Base-by-base conservation (phyloP, 2,329 filamentous ascomycete genomes). In the Orbilia quercus region DNA sequence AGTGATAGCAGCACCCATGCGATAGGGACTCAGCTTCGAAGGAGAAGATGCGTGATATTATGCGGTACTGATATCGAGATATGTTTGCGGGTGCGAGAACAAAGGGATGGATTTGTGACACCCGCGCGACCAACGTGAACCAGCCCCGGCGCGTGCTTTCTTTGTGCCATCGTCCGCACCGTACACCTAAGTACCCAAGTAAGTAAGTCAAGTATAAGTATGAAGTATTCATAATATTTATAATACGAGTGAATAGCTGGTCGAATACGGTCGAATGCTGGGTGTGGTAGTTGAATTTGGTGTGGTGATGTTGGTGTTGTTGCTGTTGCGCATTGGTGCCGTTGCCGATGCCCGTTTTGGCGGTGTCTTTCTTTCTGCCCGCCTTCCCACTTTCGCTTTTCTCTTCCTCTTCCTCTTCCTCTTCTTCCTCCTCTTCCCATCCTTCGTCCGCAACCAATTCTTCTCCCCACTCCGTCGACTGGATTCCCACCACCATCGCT, bases 351-450 rank as follows among this genome's bases (percentile, higher is more conserved):
- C 44, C 50, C 62, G 50, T 58, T 71, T 63, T 62, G 57, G 48
- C 57, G 45, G 65, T 38, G 50, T 45, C 48, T 7, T 63, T 57
- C 51, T 63, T 38, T 62, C 50, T 50, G 48, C 69, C 69, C 36
- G 63, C 60, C 63, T 73, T 72, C 60, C 66, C 69, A 48, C 69
- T 73, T 73, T 64, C n/a, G n/a, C n/a, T 65, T 50, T 45, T 23
- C 38, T 57, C 48, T 58, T 72, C 59, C 36, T 40, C 36, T 34
- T 25, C 34, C 44, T 66, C 38, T 42, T 50, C 38, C 28, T 20
- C 48, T 22, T 55, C 50, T 50, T 57, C 23, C 53, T 42, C 40
- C 44, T 55, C 50, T 50, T 57, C 23, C 53, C 25, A 38, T 28
- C 42, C 50, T 36, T 54, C 66, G 54, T 59, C 69, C 47, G 44